phyloP scores from a whole-genome alignment of 192 early-diverging fungal species.

The Phycomyces blakesleeanus region DNA sequence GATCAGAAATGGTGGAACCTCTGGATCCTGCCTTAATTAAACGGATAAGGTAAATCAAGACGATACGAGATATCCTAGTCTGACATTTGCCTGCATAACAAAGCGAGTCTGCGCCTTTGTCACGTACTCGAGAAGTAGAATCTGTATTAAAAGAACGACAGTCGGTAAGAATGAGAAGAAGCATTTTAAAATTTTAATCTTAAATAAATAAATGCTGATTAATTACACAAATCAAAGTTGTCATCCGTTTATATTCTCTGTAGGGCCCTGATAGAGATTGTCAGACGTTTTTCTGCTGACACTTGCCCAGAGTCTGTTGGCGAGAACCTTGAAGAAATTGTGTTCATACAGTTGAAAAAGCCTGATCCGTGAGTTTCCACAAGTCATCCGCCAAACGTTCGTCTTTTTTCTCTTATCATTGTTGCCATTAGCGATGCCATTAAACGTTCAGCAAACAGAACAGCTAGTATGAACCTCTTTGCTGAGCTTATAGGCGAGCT shows the following conservation, averaged over 20 bases:
- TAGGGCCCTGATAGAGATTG: slow-evolving; percentile 81
- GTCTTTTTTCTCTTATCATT: not conserved
- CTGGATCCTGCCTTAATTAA: slow-evolving; percentile 28
- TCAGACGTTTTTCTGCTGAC: slow-evolving; percentile 66
- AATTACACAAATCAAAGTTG: slow-evolving; percentile 36
- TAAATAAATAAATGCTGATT: not conserved
- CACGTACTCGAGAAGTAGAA: slow-evolving; percentile 48
- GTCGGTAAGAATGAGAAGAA: slow-evolving; percentile 48
- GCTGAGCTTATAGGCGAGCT: slow-evolving; percentile 90
- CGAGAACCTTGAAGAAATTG: slow-evolving; percentile 86
- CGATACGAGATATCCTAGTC: not conserved
- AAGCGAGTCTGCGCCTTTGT: slow-evolving; percentile 28
- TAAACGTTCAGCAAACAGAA: slow-evolving; percentile 69
- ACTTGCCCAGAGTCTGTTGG: slow-evolving; percentile 79
- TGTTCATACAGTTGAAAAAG: slow-evolving; percentile 85
- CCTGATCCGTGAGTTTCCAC: slow-evolving; percentile 71
- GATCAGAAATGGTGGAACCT: slow-evolving; percentile 60
- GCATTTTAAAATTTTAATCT: too few relatives aligned
- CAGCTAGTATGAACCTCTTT: slow-evolving; percentile 87
- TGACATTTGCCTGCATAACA: not conserved
- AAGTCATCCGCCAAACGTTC: too few relatives aligned
- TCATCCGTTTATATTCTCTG: slow-evolving; percentile 85
- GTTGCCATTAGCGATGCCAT: slow-evolving; percentile 51
- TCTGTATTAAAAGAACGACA: slow-evolving; percentile 58
- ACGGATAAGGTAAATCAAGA: slow-evolving; percentile 29